Evolutionary conservation across 2,329 filamentous ascomycete species (phyloP), one percentile per base, ranked within the genome.

Genomic region (Sphaerulina populicola): DNA sequence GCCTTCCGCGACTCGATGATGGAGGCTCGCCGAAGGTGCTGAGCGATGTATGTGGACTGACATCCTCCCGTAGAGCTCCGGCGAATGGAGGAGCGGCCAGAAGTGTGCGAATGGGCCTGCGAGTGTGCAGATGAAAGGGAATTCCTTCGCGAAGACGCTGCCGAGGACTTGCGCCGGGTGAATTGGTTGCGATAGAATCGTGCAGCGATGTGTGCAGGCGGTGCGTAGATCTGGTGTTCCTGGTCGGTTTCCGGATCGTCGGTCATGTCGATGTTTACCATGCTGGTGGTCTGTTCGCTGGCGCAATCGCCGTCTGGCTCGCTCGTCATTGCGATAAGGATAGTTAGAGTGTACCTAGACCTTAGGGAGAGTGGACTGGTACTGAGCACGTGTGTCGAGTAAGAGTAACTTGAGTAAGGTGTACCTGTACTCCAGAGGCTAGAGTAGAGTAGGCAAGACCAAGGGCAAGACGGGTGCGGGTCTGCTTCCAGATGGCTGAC

Each of bases 1-100:
- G 86, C 86, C 65, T 87, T 88, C 55, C 87, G 82, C 59, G 85
- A 84, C 67, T 90, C 86, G 55, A 91, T 78, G 52, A 91, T 90
- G 12, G 85, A 88, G 44, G 85, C 83, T 47, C 87, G 82, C 39
- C 87, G 86, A 51, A 89, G 75, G 65, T 89, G 86, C 65, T 89
- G 86, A 51, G 86, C 85, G 49, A 89, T 74, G 68, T 87, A 78
- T 66, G 86, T 86, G 73, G 83, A 88, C 70, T 88, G 85, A 54
- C 71, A 73, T 42, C 58, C 54, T 15, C 54, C 55, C 27, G 57
- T 53, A 2, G 56, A 54, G 66, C 60, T 59, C 57, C 71, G 71
- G 54, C 73, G 69, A 61, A 76, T 66, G 55, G 71, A 79, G 54
- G 71, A 79, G 54, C 77, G 78, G 58, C 78, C 80, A 2, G 84